A percentile compares a stretch with the other conserved stretches of the same genome.
These are phyloP conservation scores for Crithidia expoeki DNA, from an alignment of 208 protist genomes.

Conservation along the genomic window DNA sequence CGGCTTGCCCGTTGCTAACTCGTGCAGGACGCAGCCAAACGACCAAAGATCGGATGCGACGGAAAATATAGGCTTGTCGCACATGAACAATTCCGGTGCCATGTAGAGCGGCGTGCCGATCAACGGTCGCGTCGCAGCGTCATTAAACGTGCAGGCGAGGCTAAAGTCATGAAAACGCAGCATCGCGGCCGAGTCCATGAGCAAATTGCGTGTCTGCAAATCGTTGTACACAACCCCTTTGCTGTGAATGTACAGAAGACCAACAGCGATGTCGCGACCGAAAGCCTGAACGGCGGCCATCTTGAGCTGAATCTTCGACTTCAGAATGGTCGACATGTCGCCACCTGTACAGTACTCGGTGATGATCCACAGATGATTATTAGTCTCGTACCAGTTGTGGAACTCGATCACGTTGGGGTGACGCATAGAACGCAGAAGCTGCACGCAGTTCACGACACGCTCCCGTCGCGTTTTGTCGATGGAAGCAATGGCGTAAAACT, in stretches of 20 bases:
- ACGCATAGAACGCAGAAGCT: conserved; percentile 72
- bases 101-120: conserved; percentile 93
- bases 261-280: conserved; percentile 81
- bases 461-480: conserved; percentile 92
- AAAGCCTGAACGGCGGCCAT: conserved; percentile 78
- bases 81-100: conserved; percentile 93
- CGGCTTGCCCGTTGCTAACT: conserved; percentile 89
- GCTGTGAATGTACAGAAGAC: conserved; percentile 92
- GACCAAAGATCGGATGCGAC: conserved; percentile 94
- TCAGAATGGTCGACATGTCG: conserved; percentile 85
- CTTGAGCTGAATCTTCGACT: conserved; percentile 66
- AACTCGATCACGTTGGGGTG: conserved; percentile 93
- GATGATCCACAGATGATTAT: conserved; percentile 97
- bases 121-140: conserved; percentile 36
- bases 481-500: conserved; percentile 95
- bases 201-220: conserved; percentile 93
- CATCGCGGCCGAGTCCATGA: conserved; percentile 90
- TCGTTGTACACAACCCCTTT: conserved; percentile 90
- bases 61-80: conserved; percentile 58
- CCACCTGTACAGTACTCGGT: conserved; percentile 94
- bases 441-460: conserved; percentile 88
- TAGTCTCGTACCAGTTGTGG: conserved; percentile 96
- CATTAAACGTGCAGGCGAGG: conserved; percentile 67
- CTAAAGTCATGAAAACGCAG: conserved; percentile 95
- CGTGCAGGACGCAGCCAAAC: conserved; percentile 93